Conservation (phyloP, 495 filamentous ascomycete species). For the Hypoxylon lienhwacheense region DNA sequence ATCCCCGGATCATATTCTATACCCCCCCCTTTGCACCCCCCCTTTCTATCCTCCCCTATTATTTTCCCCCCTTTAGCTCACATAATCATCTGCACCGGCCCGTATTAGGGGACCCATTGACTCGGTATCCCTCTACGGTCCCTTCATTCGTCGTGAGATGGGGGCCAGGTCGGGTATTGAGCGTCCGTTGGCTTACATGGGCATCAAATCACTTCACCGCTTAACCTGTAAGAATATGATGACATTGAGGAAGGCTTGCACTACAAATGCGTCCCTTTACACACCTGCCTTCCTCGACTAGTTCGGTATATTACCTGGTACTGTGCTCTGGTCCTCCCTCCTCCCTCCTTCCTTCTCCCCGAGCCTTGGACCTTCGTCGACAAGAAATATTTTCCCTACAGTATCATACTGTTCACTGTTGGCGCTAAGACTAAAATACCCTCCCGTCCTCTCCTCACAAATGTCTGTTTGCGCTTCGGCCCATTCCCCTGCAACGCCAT, state of each 20-base stretch:
- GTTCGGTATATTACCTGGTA: background rate
- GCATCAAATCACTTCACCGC: conserved; percentile 7
- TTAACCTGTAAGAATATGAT: conserved; percentile 4
- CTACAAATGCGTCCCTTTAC: background rate
- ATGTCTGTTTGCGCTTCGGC: conserved; percentile 13
- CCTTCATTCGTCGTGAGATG: conserved; percentile 8
- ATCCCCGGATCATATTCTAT: conserved; percentile 10
- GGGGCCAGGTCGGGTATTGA: background rate
- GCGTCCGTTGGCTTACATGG: conserved; percentile 19
- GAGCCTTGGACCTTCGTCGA: no score
- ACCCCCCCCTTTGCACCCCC: no score
- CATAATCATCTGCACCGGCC: conserved; percentile 30
- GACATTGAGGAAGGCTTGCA: no score
- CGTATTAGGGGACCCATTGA: conserved; percentile 17
- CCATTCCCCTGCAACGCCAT: conserved; percentile 6
- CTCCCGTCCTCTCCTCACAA: conserved; percentile 2
- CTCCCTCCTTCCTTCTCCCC: no score
- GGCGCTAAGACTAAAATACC: conserved; percentile 1
- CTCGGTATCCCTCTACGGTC: conserved; percentile 10
- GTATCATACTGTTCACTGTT: conserved; percentile 7
- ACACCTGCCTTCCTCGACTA: background rate
- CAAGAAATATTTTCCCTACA: conserved; percentile 5
- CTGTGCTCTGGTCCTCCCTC: background rate
- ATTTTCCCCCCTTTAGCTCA: conserved; percentile 9
- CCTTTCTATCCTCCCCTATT: no score